Evolutionary conservation across 768 basidiomycete genomes (phyloP).

Genomic region (Mycena indigotica): DNA sequence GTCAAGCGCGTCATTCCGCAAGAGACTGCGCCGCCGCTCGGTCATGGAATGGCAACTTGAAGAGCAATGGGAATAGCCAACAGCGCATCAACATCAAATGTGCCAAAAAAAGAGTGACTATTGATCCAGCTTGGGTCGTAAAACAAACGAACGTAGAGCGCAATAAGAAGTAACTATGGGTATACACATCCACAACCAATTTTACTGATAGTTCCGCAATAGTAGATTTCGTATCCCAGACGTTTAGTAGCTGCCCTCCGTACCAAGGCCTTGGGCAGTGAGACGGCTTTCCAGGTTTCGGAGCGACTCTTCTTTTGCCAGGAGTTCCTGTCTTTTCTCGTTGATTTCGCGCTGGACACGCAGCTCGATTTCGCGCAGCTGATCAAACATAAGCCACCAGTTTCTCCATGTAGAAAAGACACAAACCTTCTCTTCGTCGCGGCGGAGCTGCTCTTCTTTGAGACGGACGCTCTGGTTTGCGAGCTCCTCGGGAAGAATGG

Average conservation of each 20-base stretch:
- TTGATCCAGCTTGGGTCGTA: too few species aligned
- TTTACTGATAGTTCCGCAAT: conserved; percentile 3
- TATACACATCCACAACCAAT: conserved; percentile 17
- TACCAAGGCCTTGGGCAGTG: conserved; percentile 45
- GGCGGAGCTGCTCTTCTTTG: conserved; percentile 88
- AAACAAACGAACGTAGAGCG: too few species aligned
- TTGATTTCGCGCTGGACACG: conserved; percentile 86
- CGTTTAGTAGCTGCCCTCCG: conserved; percentile 16
- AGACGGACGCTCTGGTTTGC: conserved; percentile 83
- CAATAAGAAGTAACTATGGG: conserved; percentile 8
- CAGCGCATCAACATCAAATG: too few species aligned
- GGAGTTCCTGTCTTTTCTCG: conserved; percentile 81
- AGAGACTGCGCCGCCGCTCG: conserved; percentile 16
- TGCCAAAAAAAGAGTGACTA: too few species aligned
- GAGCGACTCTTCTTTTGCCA: conserved; percentile 84
- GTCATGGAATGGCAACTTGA: conserved; percentile 7
- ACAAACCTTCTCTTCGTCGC: conserved; percentile 80
- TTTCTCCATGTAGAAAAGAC: neutral
- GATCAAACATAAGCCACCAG: conserved; percentile 8
- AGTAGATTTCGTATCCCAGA: neutral
- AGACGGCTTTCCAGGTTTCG: conserved; percentile 62
- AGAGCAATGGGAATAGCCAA: too few species aligned
- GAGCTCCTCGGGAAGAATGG: conserved; percentile 83
- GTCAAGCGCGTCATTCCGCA: conserved; percentile 54
- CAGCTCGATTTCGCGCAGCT: conserved; percentile 85